These are phyloP conservation scores for Pseudocercospora vitis DNA, from an alignment of 2,329 filamentous ascomycete genomes.

Conservation along the genomic window DNA sequence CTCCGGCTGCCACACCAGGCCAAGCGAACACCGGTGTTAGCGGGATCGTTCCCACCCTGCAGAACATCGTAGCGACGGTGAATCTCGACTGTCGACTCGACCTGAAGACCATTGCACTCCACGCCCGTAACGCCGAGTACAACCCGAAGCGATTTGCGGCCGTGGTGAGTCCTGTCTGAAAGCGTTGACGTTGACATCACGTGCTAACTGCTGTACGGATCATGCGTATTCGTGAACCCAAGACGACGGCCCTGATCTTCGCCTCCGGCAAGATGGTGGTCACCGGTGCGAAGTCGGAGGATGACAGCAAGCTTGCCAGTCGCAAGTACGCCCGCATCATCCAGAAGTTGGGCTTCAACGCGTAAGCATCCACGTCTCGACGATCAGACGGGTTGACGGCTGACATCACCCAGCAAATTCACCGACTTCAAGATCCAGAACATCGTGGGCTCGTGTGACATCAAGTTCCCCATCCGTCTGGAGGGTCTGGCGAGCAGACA, in stretches of 20 bases:
- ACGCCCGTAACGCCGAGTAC: conserved; percentile 97
- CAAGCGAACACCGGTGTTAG: conserved; percentile 59
- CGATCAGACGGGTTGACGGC: conserved; percentile 1
- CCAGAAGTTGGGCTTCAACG: conserved; percentile 97
- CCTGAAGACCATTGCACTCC: conserved; percentile 96
- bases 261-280: conserved; percentile 99
- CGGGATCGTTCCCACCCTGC: conserved; percentile 41
- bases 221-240: conserved; percentile 99
- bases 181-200: conserved; percentile 42
- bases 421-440: conserved; percentile 99
- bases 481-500: conserved; percentile 95
- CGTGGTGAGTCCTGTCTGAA: conserved; percentile 16
- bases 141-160: conserved; percentile 69
- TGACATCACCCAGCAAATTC: conserved; percentile 63
- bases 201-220: conserved; percentile 51
- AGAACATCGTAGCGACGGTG: conserved; percentile 73
- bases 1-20: conserved; percentile 87
- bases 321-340: conserved; percentile 99
- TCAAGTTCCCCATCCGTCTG: conserved; percentile 97
- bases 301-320: conserved; percentile 94
- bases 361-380: conserved; percentile 16
- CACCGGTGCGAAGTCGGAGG: conserved; percentile 95
- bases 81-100: conserved; percentile 96
- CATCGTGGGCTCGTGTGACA: conserved; percentile 97
- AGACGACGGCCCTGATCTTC: conserved; percentile 97